Conservation (phyloP, 345 rosid species). For the Corymbia maculata region DNA sequence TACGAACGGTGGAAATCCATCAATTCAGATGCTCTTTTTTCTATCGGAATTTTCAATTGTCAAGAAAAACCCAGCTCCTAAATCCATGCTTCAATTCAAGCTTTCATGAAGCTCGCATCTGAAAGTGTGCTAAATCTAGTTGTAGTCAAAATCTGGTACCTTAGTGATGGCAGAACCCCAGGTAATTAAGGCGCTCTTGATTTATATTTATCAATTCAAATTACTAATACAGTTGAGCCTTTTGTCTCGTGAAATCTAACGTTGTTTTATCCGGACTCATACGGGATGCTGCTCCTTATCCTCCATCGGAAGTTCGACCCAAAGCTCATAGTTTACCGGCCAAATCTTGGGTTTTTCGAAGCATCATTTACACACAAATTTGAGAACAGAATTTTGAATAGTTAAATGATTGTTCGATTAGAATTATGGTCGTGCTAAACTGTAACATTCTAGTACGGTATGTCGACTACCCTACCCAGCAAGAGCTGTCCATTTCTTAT, state of each 20-base stretch:
- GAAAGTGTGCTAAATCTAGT: background rate
- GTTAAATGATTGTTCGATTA: background rate
- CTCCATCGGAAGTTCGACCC: background rate
- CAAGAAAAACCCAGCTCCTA: background rate
- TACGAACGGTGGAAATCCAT: background rate
- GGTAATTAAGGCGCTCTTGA: background rate
- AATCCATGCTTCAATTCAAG: background rate
- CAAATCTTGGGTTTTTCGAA: background rate
- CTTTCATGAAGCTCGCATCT: background rate
- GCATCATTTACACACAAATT: background rate
- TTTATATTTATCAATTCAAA: background rate
- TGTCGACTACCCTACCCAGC: background rate
- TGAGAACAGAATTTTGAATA: background rate
- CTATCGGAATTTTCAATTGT: background rate
- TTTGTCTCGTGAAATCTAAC: background rate
- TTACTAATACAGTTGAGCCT: background rate
- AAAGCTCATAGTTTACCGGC: background rate
- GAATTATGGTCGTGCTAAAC: background rate
- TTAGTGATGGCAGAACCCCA: background rate
- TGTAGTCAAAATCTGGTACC: background rate
- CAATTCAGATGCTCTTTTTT: background rate
- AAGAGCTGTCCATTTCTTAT: background rate
- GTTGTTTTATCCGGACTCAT: background rate
- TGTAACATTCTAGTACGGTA: background rate
- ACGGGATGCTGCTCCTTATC: background rate